Base-by-base conservation (phyloP, 495 filamentous ascomycete species). In the Cryomyces minteri region DNA sequence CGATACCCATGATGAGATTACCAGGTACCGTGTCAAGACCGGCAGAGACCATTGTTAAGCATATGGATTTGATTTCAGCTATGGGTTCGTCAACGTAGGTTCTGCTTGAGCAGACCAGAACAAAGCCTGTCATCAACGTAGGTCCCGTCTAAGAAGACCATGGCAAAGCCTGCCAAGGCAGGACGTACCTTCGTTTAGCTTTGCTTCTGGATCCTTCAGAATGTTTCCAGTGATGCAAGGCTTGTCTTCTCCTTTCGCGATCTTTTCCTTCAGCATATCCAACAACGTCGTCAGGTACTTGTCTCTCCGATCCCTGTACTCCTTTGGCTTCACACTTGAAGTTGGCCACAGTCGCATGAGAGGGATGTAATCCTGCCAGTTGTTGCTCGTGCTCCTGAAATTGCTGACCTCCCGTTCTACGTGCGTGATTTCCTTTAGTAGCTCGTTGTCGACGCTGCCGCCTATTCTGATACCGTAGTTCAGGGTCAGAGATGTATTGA, bases 21-120 rank as follows among this genome's bases (percentile, higher is more conserved):
- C 74, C 77, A 10, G 72, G 80, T 18, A 78, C 73, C 7, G 76
- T 82, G 57, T 78, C 79, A n/a, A 80, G 67, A 41, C 73, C 78
- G 5, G 77, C 80, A 10, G 74, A 78, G 4, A 83, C 79, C 79
- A 84, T 84, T 30, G 77, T 81, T 43, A 84, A 58, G 58, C 80
- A 80, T 47, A 84, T 79, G 3, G 75, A 79, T 51, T 80, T 80
- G 31, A 82, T 69, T 58, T 82, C 79, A 14, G 72, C 76, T 74
- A 38, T 2, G 18, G 2, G 18, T 2, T 25, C 18, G 18, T 25
- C 18, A 25, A 25, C 18, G 18, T 25, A 25, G 18, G 18, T 25
- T 25, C 18, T 25, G 18, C 18, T 25, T 25, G 18, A 25, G 18
- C 18, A 25, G 12, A 10, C 34, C 9, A 38, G 34, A 3, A 10